phyloP scores from a whole-genome alignment of 2,329 filamentous ascomycete species.

The Dactylonectria macrodidyma region DNA sequence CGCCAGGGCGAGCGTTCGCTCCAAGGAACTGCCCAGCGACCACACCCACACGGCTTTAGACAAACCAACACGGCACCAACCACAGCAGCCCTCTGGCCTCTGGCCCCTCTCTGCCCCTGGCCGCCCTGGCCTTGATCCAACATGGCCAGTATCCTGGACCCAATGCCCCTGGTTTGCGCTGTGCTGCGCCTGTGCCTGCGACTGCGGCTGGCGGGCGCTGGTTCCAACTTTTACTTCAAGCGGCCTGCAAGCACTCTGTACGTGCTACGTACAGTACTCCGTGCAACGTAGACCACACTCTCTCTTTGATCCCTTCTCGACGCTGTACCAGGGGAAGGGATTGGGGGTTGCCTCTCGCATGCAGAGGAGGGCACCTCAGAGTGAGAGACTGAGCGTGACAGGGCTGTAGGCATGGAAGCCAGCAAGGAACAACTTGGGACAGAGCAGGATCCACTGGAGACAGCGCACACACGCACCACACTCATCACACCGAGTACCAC shows the following conservation, averaged over 20 bases:
- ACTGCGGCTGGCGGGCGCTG: conserved; percentile 25
- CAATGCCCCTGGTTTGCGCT: conserved; percentile 14
- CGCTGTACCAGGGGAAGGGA: background rate
- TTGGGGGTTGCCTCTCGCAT: background rate
- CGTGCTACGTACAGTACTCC: no score
- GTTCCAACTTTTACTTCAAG: conserved; percentile 24
- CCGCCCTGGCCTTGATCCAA: conserved; percentile 6
- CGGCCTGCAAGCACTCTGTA: conserved; percentile 4
- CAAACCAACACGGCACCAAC: background rate
- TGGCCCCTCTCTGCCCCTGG: conserved; percentile 21
- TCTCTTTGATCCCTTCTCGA: background rate
- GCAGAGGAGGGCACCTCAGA: background rate
- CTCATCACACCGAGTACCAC: no score
- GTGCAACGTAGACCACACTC: background rate
- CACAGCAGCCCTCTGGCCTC: conserved; percentile 1
- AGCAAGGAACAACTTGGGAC: conserved; percentile 1
- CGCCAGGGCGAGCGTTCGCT: background rate
- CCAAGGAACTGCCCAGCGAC: conserved; percentile 12
- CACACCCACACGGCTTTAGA: conserved; percentile 8
- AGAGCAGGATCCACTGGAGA: background rate
- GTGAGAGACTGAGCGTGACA: conserved; percentile 2
- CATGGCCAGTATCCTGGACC: conserved; percentile 8
- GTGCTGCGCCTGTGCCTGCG: conserved; percentile 20
- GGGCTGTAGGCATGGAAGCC: conserved; percentile 22
- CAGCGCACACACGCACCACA: conserved; percentile 10